Percentiles rank a stretch among this genome's conserved stretches.
phyloP scores from a whole-genome alignment of 768 basidiomycete species.

The Kwoniella sp. region DNA sequence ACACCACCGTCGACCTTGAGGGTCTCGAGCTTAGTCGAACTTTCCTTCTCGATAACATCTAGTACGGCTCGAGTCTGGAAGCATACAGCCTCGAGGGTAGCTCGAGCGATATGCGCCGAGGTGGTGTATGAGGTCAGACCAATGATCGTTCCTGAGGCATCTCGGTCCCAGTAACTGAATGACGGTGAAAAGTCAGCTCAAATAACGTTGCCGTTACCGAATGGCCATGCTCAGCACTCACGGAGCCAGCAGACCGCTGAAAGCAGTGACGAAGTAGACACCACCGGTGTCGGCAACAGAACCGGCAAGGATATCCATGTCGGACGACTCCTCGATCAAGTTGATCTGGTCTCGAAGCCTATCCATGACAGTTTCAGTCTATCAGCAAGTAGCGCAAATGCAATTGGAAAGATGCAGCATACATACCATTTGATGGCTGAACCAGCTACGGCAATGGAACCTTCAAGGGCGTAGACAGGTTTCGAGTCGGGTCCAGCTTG shows the following conservation, averaged over 20 bases:
- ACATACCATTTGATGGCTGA: conserved; percentile 85
- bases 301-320: conserved; percentile 82
- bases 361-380: background rate
- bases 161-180: conserved; percentile 73
- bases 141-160: conserved; percentile 64
- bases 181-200: background rate
- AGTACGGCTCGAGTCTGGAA: conserved; percentile 94
- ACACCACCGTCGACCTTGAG: conserved; percentile 84
- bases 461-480: conserved; percentile 91
- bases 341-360: conserved; percentile 87
- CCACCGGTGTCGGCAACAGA: conserved; percentile 79
- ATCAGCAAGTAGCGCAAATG: no score
- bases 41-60: conserved; percentile 91
- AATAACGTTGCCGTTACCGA: background rate
- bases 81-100: conserved; percentile 92
- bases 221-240: conserved; percentile 58
- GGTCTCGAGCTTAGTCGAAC: conserved; percentile 70
- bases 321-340: conserved; percentile 74
- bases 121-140: conserved; percentile 54
- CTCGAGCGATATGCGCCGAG: conserved; percentile 88
- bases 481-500: conserved; percentile 75
- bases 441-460: conserved; percentile 92
- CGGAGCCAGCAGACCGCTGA: conserved; percentile 92
- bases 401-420: no score
- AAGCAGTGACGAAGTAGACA: conserved; percentile 94